Evolutionary conservation across 768 basidiomycete genomes (phyloP), one percentile per base, ranked within the genome.

Genomic region (Leucosporidium yakuticum): DNA sequence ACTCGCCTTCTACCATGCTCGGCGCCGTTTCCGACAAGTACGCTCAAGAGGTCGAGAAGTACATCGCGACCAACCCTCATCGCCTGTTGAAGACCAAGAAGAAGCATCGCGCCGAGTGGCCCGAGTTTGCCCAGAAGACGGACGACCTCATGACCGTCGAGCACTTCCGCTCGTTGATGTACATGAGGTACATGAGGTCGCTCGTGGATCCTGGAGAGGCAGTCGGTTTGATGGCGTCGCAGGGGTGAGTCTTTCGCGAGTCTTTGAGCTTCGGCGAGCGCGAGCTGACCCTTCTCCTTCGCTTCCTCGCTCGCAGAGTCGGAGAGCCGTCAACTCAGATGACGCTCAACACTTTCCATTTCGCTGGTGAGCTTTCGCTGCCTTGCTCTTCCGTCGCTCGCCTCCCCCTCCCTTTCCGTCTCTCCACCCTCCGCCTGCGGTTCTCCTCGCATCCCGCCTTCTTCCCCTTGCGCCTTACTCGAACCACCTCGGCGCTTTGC

Each of bases 301-400:
- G 44, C 58, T 36, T 15, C 11, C 39, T 44, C 14, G 39, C 39
- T 2, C 62, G 12, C 68, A 98, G 96, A 80, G 86, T 99, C 53
- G 96, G 96, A 61, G 96, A 99, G 79, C 96, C 96, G 7, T 99
- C 96, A 21, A 99, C 96, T 0, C 96, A 99, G 78, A 99, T 99
- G 96, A 99, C 96, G 14, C 81, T 99, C 70, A 99, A 99, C 78
- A 99, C 96, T 19, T 99, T 99, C 85, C 96, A 99, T 82, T 94
- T 99, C 76, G 96, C 96, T 74, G 95, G 92, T 87, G 78, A 75
- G 84, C 64, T 36, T 32, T 11, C 15, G 39, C 17, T 15, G 11
- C 17, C 39, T 12, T 5, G 6, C 12, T 12, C 12, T 12, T 36
- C 34, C 34, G 5, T 44, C 39, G 39, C 14, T 44, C 39, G 3